These are phyloP conservation scores for Pyrenula massariospora DNA, from an alignment of 495 filamentous ascomycete species.

Conservation along the genomic window DNA sequence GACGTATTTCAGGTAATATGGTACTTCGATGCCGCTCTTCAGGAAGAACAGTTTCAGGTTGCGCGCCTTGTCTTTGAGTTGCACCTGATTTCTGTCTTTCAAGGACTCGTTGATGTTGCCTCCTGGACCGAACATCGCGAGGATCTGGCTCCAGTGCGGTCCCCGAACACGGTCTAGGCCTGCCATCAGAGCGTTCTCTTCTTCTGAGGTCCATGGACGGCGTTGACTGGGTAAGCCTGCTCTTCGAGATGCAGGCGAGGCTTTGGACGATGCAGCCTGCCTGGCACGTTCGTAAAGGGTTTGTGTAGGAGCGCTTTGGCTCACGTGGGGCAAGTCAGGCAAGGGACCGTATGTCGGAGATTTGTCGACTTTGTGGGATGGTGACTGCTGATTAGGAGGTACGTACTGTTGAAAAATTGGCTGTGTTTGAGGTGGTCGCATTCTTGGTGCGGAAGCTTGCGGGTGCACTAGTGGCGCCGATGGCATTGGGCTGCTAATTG, in stretches of 20 bases:
- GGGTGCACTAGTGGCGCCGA: conserved; percentile 19
- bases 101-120: conserved; percentile 75
- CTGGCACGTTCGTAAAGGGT: conserved; percentile 74
- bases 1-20: conserved; percentile 79
- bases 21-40: conserved; percentile 87
- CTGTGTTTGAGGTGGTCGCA: conserved; percentile 15
- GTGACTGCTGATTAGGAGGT: conserved; percentile 24
- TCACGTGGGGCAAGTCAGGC: conserved; percentile 46
- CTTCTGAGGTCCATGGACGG: conserved; percentile 79
- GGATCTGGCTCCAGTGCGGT: conserved; percentile 91
- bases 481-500: conserved; percentile 29
- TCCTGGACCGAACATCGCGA: conserved; percentile 74
- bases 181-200: conserved; percentile 87
- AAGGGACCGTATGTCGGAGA: conserved; percentile 33
- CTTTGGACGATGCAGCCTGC: conserved; percentile 69
- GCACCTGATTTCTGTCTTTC: conserved; percentile 89
- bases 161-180: conserved; percentile 86
- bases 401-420: conserved; percentile 33
- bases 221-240: conserved; percentile 74
- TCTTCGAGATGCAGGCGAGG: conserved; percentile 59
- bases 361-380: conserved; percentile 18
- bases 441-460: conserved; percentile 7
- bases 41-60: conserved; percentile 94
- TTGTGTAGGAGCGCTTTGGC: conserved; percentile 63
- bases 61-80: conserved; percentile 89